Evolutionary conservation across 352 stramenopile species (phyloP).

Genomic region (Pythium biforme): DNA sequence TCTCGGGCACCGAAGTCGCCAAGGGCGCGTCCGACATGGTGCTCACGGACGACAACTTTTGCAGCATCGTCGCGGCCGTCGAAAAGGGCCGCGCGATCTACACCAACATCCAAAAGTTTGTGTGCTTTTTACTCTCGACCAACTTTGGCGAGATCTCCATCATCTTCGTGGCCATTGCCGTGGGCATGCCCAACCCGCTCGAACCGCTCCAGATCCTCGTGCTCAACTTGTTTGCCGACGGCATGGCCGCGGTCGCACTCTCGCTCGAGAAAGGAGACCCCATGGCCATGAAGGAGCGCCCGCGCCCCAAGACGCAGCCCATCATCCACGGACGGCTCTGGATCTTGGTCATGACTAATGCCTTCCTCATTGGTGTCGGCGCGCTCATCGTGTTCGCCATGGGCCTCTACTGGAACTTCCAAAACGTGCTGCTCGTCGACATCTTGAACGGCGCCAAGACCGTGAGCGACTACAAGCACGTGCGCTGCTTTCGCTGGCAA

Average conservation of each 20-base stretch:
- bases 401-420: constrained; percentile 76
- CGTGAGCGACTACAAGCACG: constrained; percentile 45
- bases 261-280: constrained; percentile 72
- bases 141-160: constrained; percentile 95
- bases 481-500: constrained; percentile 58
- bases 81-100: constrained; percentile 96
- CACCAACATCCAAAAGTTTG: constrained; percentile 98
- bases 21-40: constrained; percentile 99
- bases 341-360: constrained; percentile 59
- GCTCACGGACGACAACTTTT: constrained; percentile 98
- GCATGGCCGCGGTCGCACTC: constrained; percentile 71
- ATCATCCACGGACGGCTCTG: constrained; percentile 66
- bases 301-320: constrained; percentile 51
- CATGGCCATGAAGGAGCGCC: constrained; percentile 60
- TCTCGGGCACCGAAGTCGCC: constrained; percentile 96
- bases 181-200: constrained; percentile 77
- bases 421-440: constrained; percentile 42
- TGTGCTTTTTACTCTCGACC: constrained; percentile 97
- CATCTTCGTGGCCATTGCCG: constrained; percentile 64
- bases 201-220: constrained; percentile 97
- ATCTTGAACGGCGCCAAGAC: constrained; percentile 38
- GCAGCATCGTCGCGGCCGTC: constrained; percentile 96
- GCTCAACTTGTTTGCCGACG: constrained; percentile 99
- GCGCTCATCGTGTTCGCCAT: constrained; percentile 51
- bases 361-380: constrained; percentile 43